Conservation (phyloP, 2,329 filamentous ascomycete species). For the Epichloe glyceriae region DNA sequence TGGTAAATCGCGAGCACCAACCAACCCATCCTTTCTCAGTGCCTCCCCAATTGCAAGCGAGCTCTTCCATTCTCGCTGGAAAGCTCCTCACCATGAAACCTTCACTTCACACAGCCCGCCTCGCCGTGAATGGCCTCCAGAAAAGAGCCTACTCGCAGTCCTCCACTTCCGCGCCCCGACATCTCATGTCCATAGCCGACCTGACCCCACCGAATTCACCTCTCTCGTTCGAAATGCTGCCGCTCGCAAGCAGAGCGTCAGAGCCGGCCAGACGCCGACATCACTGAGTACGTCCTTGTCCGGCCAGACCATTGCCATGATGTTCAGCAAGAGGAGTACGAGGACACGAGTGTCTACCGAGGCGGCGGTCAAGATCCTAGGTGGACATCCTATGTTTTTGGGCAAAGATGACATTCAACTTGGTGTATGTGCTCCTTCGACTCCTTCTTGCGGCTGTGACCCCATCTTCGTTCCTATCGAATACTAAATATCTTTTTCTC, state of each 20-base stretch:
- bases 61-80: neutral
- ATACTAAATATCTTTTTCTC: neutral
- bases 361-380: slow-evolving; percentile 74
- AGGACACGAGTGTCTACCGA: slow-evolving; percentile 90
- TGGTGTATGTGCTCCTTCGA: slow-evolving; percentile 43
- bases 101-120: slow-evolving; percentile 20
- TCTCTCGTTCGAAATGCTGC: slow-evolving; percentile 73
- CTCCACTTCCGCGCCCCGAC: slow-evolving; percentile 44
- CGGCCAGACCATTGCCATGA: slow-evolving; percentile 79
- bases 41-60: neutral
- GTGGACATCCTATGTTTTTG: slow-evolving; percentile 91
- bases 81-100: slow-evolving; percentile 18
- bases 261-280: slow-evolving; percentile 43
- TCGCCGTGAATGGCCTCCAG: slow-evolving; percentile 23
- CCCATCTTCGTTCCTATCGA: slow-evolving; percentile 1
- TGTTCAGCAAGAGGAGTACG: slow-evolving; percentile 94
- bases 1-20: no score
- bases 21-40: no score
- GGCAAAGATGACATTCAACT: slow-evolving; percentile 94
- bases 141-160: slow-evolving; percentile 30
- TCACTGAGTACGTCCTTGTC: slow-evolving; percentile 49
- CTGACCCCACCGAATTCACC: slow-evolving; percentile 67
- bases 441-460: neutral
- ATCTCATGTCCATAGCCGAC: slow-evolving; percentile 85
- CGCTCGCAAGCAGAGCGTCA: slow-evolving; percentile 63